phyloP scores from a whole-genome alignment of 2,329 filamentous ascomycete species.

The Neonectria sp. region DNA sequence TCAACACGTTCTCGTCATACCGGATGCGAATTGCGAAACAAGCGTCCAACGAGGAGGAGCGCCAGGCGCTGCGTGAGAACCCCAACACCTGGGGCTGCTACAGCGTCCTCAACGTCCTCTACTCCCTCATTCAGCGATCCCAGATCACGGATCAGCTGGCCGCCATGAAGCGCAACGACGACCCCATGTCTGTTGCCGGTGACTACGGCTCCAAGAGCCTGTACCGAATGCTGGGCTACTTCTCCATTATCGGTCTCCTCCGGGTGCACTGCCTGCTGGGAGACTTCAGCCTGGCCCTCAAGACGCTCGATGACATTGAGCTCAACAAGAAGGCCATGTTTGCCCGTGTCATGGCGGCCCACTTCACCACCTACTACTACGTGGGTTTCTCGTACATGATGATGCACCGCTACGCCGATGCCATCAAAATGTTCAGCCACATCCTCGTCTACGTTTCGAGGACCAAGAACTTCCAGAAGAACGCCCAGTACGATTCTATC shows the following conservation, averaged over 20 bases:
- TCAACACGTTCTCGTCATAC: constrained; percentile 99
- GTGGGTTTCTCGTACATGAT: constrained; percentile 99
- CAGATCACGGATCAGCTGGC: constrained; percentile 98
- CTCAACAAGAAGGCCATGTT: constrained; percentile 99
- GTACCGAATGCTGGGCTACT: constrained; percentile 99
- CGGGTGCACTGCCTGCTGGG: constrained; percentile 96
- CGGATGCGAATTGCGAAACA: constrained; percentile 90
- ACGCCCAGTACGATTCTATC: constrained; percentile 97
- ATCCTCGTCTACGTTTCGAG: constrained; percentile 98
- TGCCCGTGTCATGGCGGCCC: constrained; percentile 98
- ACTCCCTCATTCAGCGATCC: constrained; percentile 98
- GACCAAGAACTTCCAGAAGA: constrained; percentile 99
- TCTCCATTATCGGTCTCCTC: constrained; percentile 97
- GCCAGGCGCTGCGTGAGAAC: constrained; percentile 92
- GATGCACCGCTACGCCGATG: constrained; percentile 99
- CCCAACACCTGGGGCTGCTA: constrained; percentile 99
- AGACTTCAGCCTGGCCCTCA: constrained; percentile 97
- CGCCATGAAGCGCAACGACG: constrained; percentile 94
- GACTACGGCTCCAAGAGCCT: constrained; percentile 95
- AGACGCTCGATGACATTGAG: constrained; percentile 99
- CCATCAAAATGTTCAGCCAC: constrained; percentile 99
- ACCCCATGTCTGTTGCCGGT: constrained; percentile 88
- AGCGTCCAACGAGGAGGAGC: constrained; percentile 91
- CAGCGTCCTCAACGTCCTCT: constrained; percentile 98
- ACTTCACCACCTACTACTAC: constrained; percentile 99